Evolutionary conservation across 495 filamentous ascomycete genomes (phyloP).

Genomic region (Penicillium flavigenum): DNA sequence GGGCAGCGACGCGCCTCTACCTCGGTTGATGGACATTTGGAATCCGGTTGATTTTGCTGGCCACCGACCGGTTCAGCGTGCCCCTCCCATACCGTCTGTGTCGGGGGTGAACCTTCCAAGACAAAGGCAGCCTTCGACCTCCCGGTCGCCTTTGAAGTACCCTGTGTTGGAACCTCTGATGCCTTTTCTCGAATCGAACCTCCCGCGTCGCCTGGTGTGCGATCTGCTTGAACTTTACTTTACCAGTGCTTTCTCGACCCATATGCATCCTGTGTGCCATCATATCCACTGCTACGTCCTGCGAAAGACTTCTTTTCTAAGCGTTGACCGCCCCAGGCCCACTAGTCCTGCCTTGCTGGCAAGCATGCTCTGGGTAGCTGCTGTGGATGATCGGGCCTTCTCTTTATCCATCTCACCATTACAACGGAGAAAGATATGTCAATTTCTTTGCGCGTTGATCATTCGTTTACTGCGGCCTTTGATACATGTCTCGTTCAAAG

Average conservation of each 20-base stretch:
- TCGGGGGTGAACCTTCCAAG: constrained; percentile 14
- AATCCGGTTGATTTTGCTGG: constrained; percentile 35
- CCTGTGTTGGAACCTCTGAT: constrained; percentile 82
- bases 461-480: constrained; percentile 82
- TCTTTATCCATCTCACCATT: constrained; percentile 83
- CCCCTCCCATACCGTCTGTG: constrained; percentile 14
- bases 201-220: constrained; percentile 75
- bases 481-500: constrained; percentile 62
- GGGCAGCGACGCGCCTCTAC: constrained; percentile 33
- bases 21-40: constrained; percentile 40
- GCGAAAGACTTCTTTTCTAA: constrained; percentile 84
- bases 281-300: constrained; percentile 92
- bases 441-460: constrained; percentile 85
- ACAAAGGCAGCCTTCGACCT: constrained; percentile 17
- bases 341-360: constrained; percentile 87
- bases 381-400: constrained; percentile 86
- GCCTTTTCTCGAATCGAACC: constrained; percentile 69
- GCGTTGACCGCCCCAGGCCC: constrained; percentile 69
- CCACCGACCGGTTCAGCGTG: constrained; percentile 13
- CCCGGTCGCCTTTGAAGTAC: constrained; percentile 59
- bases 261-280: constrained; percentile 86
- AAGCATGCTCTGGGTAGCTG: constrained; percentile 94
- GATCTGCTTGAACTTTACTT: constrained; percentile 88
- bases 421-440: constrained; percentile 82
- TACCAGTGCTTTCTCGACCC: constrained; percentile 77